Evolutionary conservation across 192 early-diverging fungal genomes (phyloP).

Genomic region (Dimargaris cristalligena): DNA sequence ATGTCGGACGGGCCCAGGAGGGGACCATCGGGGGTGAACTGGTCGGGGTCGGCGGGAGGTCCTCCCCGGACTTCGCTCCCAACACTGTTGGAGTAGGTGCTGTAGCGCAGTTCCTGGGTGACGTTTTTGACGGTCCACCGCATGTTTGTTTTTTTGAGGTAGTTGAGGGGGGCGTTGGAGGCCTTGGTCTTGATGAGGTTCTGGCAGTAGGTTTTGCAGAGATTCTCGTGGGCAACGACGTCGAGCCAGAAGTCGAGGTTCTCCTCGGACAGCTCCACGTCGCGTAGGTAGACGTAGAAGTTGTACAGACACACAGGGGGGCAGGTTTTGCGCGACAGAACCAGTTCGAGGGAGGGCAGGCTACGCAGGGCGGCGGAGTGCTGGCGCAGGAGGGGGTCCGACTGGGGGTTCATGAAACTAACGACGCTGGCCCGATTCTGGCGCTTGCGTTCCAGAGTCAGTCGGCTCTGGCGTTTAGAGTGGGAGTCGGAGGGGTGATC

Average conservation of each 20-base stretch:
- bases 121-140: constrained; percentile 3
- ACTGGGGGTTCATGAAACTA: constrained; percentile 4
- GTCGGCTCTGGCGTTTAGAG: background rate
- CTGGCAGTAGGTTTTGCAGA: constrained; percentile 37
- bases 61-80: background rate
- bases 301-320: constrained; percentile 64
- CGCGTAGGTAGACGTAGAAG: constrained; percentile 57
- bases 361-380: constrained; percentile 14
- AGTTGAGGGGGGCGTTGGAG: background rate
- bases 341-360: constrained; percentile 53
- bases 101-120: constrained; percentile 6
- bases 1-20: background rate
- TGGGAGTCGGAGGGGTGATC: background rate
- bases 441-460: background rate
- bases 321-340: constrained; percentile 41
- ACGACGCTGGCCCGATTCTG: constrained; percentile 1
- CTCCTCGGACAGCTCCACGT: constrained; percentile 40
- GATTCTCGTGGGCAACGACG: constrained; percentile 50
- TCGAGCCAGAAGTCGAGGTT: constrained; percentile 65
- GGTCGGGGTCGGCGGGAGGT: background rate
- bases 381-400: constrained; percentile 2
- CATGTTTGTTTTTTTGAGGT: background rate
- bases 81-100: constrained; percentile 7
- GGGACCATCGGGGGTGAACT: background rate
- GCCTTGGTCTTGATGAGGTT: constrained; percentile 12